A percentile compares a stretch with the other conserved stretches of the same genome.
Evolutionary conservation across 306 rosid genomes (phyloP).

Genomic region (Acacia crassicarpa): DNA sequence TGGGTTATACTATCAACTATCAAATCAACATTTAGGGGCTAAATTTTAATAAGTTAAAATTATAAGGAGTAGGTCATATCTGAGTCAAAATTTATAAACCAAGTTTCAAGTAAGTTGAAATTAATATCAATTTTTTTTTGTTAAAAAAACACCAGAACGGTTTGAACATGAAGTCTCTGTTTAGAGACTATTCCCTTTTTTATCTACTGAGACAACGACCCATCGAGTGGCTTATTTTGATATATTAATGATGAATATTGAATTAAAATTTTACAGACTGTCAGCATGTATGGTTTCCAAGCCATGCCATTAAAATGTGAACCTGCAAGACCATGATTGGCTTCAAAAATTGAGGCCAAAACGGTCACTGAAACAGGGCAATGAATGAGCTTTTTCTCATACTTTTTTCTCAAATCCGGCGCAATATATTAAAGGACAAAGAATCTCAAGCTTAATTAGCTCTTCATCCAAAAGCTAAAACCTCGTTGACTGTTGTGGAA

Average conservation of each 20-base stretch:
- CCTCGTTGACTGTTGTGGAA: not conserved
- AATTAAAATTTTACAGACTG: not conserved
- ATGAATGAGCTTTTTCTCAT: conserved; percentile 24
- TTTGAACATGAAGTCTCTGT: not conserved
- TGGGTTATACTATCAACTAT: too few relatives aligned
- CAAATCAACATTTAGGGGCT: too few relatives aligned
- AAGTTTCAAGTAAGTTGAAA: too few relatives aligned
- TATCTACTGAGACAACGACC: too few relatives aligned
- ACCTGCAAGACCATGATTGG: conserved; percentile 27
- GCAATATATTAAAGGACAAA: not conserved
- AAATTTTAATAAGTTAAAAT: too few relatives aligned
- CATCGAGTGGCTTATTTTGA: not conserved
- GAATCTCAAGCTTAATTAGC: not conserved
- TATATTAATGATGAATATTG: not conserved
- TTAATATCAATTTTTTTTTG: not conserved
- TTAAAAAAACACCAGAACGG: too few relatives aligned
- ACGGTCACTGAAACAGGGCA: not conserved
- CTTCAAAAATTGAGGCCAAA: not conserved
- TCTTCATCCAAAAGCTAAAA: not conserved
- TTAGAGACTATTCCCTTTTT: too few relatives aligned
- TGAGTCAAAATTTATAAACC: too few relatives aligned
- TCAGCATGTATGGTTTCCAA: conserved; percentile 8
- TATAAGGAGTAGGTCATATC: too few relatives aligned
- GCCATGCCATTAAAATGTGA: conserved; percentile 13
- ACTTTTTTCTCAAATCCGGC: not conserved